Percentiles rank a stretch among this genome's conserved stretches.
phyloP scores from a whole-genome alignment of 2,329 filamentous ascomycete species.

The Aspergillus pseudoviridinutans region DNA sequence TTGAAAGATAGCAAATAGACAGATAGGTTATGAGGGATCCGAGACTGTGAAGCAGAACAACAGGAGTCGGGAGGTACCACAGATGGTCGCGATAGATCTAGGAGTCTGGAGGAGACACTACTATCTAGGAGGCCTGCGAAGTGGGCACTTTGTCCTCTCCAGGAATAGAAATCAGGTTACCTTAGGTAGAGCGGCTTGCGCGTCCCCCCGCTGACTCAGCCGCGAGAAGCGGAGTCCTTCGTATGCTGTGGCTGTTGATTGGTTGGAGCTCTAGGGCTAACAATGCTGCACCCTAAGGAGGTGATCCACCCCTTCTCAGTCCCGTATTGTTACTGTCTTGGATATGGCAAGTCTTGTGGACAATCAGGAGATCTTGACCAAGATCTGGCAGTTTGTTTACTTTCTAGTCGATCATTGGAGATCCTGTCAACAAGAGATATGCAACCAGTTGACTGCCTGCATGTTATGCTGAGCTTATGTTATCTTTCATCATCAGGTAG shows the following conservation, averaged over 20 bases:
- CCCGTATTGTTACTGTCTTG: background rate
- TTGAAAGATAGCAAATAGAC: background rate
- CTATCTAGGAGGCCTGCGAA: background rate
- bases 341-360: background rate
- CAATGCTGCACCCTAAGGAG: background rate
- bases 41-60: conserved; percentile 1
- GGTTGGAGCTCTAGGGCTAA: background rate
- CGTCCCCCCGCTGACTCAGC: conserved; percentile 32
- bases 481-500: background rate
- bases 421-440: background rate
- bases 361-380: background rate
- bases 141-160: conserved; percentile 14
- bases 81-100: background rate
- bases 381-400: background rate
- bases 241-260: background rate
- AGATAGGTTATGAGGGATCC: background rate
- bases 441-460: background rate
- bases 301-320: background rate
- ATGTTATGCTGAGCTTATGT: background rate
- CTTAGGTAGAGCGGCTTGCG: conserved; percentile 24
- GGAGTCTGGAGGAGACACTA: background rate
- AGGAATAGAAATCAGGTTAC: conserved; percentile 21
- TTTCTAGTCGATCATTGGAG: background rate
- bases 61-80: background rate
- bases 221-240: background rate